Percentiles rank a stretch among this genome's conserved stretches.
Evolutionary conservation across 2,329 filamentous ascomycete species (phyloP).

Genomic region (Pestalotiopsis sp.): DNA sequence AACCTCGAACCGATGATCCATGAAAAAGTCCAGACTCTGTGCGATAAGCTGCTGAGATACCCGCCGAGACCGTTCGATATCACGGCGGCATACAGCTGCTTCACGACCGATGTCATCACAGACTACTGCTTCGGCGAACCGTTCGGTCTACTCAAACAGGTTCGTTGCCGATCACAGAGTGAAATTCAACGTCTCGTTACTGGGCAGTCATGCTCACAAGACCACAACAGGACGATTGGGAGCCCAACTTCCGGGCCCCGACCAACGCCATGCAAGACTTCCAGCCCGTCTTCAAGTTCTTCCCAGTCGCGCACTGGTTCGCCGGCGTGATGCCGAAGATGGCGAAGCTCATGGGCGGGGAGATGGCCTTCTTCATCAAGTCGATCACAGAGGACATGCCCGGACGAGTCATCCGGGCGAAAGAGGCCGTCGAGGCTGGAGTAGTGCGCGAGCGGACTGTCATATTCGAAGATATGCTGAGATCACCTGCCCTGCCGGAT

Average conservation of each 20-base stretch:
- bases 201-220: too few species aligned
- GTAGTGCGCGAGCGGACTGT: background rate
- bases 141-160: slow-evolving; percentile 20
- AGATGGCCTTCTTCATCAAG: slow-evolving; percentile 15
- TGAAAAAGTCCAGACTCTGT: background rate
- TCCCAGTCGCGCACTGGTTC: slow-evolving; percentile 20
- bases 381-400: slow-evolving; percentile 19
- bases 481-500: slow-evolving; percentile 31
- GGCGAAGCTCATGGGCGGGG: slow-evolving; percentile 23
- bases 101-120: slow-evolving; percentile 24
- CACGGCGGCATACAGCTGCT: slow-evolving; percentile 21
- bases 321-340: slow-evolving; percentile 21
- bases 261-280: too few species aligned
- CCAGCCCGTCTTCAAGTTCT: slow-evolving; percentile 21
- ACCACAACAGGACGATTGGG: too few species aligned
- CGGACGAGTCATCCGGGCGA: background rate
- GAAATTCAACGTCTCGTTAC: background rate
- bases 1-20: slow-evolving; percentile 31
- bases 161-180: slow-evolving; percentile 13
- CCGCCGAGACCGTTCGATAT: slow-evolving; percentile 15
- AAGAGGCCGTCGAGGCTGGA: background rate
- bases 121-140: slow-evolving; percentile 24
- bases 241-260: too few species aligned
- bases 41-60: background rate
- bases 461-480: slow-evolving; percentile 35